Evolutionary conservation across 2,329 filamentous ascomycete species (phyloP).

Genomic region (Beauveria rudraprayagi): DNA sequence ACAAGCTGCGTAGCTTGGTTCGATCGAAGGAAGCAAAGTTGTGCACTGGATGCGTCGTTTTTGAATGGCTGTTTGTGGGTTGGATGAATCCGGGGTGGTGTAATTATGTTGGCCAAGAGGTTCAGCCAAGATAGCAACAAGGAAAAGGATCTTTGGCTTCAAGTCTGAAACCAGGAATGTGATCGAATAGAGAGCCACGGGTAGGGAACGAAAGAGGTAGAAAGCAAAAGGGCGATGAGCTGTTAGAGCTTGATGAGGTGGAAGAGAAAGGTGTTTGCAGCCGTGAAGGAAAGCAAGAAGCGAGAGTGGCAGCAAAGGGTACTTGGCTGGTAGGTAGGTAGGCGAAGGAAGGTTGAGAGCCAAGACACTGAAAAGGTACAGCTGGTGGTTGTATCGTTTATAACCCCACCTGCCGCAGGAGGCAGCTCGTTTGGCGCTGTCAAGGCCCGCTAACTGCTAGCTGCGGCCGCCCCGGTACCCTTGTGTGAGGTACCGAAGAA

Average conservation of each 20-base stretch:
- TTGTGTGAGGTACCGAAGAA: neutral
- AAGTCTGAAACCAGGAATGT: neutral
- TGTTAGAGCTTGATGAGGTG: constrained; percentile 2
- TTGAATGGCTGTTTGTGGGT: neutral
- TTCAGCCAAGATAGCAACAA: neutral
- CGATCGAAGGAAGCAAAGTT: neutral
- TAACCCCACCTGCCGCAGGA: neutral
- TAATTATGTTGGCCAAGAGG: neutral
- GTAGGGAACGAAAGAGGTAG: neutral
- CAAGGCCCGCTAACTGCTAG: neutral
- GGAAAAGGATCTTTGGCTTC: neutral
- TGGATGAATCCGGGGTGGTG: neutral
- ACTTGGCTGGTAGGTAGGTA: neutral
- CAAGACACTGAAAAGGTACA: constrained; percentile 4
- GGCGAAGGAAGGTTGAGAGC: neutral
- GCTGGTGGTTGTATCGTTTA: neutral
- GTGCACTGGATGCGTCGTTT: constrained; percentile 5
- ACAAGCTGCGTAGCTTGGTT: neutral
- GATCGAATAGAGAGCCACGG: neutral
- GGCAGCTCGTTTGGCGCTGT: neutral
- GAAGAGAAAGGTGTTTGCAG: constrained; percentile 1
- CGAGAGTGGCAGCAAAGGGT: constrained; percentile 5
- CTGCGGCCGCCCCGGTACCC: neutral
- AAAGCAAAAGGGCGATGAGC: neutral
- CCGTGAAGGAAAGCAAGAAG: neutral